These are phyloP conservation scores for Symbiotaphrina buchneri DNA, from an alignment of 495 filamentous ascomycete genomes.

Conservation along the genomic window DNA sequence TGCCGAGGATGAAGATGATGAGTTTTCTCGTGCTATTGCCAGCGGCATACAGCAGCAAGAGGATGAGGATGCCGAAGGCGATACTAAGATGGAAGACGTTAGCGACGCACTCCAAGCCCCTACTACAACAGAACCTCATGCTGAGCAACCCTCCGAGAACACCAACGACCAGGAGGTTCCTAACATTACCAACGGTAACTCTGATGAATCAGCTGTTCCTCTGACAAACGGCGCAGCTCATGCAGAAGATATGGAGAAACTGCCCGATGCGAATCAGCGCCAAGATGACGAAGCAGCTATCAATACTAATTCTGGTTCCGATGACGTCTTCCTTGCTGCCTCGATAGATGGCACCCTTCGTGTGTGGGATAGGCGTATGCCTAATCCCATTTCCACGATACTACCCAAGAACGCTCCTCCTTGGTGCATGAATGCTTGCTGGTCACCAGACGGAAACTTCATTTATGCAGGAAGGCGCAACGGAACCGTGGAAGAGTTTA, in stretches of 20 bases:
- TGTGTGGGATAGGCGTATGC: slow-evolving; percentile 74
- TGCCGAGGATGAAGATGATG: slow-evolving; percentile 63
- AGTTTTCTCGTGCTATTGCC: slow-evolving; percentile 60
- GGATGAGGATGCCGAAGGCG: slow-evolving; percentile 8
- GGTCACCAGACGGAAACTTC: slow-evolving; percentile 87
- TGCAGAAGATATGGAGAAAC: slow-evolving; percentile 18
- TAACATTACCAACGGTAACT: slow-evolving; percentile 3
- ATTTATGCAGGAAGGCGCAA: slow-evolving; percentile 88
- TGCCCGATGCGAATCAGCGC: slow-evolving; percentile 13
- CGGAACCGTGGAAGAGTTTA: slow-evolving; percentile 87
- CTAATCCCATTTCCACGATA: slow-evolving; percentile 57
- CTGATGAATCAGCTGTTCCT: slow-evolving; percentile 4
- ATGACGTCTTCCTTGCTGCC: slow-evolving; percentile 66
- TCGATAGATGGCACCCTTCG: slow-evolving; percentile 74
- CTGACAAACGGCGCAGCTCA: slow-evolving; percentile 27
- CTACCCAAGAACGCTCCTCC: slow-evolving; percentile 54
- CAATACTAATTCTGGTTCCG: slow-evolving; percentile 15
- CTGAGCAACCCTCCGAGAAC: slow-evolving; percentile 1
- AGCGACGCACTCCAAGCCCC: slow-evolving; percentile 5
- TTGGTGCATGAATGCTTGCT: slow-evolving; percentile 97
- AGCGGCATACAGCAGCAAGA: slow-evolving; percentile 17
- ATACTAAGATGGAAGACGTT: slow-evolving; percentile 12
- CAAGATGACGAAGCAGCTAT: slow-evolving; percentile 8
- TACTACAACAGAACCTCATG: slow-evolving; percentile 3
- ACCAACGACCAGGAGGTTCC: slow-evolving; percentile 6